These are phyloP conservation scores for Globisporangium cylindrosporum DNA, from an alignment of 352 stramenopile species.

Conservation along the genomic window DNA sequence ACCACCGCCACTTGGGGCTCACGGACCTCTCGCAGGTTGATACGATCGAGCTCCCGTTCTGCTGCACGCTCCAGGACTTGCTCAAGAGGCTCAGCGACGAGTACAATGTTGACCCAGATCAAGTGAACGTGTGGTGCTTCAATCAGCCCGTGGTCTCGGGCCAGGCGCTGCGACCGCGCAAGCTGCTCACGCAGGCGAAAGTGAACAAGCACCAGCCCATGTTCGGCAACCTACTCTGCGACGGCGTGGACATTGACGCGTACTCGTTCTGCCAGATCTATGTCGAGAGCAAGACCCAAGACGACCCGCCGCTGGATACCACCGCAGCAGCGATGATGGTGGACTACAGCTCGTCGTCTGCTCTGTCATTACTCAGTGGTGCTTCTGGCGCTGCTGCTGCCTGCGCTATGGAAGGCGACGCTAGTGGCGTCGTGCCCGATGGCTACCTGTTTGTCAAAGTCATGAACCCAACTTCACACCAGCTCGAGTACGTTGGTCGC, in stretches of 20 bases:
- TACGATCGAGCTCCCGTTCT: slow-evolving; percentile 65
- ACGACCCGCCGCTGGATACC: slow-evolving; percentile 36
- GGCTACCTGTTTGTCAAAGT: slow-evolving; percentile 71
- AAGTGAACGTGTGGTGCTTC: slow-evolving; percentile 65
- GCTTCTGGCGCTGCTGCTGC: neutral
- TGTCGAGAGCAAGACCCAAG: slow-evolving; percentile 39
- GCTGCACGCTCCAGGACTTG: slow-evolving; percentile 57
- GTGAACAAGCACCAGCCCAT: slow-evolving; percentile 43
- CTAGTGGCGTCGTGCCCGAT: slow-evolving; percentile 3
- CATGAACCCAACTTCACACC: slow-evolving; percentile 35
- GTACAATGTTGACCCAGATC: slow-evolving; percentile 28
- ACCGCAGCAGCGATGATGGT: slow-evolving; percentile 12
- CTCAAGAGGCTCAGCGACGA: slow-evolving; percentile 31
- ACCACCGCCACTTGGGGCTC: slow-evolving; percentile 56
- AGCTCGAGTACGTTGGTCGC: slow-evolving; percentile 45
- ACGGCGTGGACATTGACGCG: slow-evolving; percentile 80
- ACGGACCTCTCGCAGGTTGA: slow-evolving; percentile 42
- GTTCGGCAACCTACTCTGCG: slow-evolving; percentile 67
- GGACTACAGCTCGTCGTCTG: neutral
- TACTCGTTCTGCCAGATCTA: slow-evolving; percentile 83
- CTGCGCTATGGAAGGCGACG: neutral
- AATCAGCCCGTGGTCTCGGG: slow-evolving; percentile 75
- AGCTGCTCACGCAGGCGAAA: slow-evolving; percentile 51
- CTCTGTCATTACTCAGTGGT: neutral
- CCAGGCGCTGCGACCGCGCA: slow-evolving; percentile 66